Percentiles rank a stretch among this genome's conserved stretches.
These are phyloP conservation scores for Sordariomycetes sp. DNA, from an alignment of 2,329 filamentous ascomycete genomes.

Conservation along the genomic window DNA sequence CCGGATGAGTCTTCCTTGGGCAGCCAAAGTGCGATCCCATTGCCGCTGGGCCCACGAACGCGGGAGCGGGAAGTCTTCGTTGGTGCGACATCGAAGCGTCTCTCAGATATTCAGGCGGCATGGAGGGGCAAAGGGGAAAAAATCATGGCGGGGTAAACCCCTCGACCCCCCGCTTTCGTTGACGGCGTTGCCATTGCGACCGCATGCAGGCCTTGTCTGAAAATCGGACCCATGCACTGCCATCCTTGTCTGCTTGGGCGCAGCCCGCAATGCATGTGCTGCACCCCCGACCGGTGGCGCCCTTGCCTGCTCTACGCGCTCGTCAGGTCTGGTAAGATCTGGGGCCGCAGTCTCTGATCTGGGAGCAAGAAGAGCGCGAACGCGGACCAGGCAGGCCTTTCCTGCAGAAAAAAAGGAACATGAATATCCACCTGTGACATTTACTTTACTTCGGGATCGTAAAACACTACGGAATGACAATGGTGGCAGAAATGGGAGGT, in stretches of 20 bases:
- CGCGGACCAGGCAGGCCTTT: too few species aligned
- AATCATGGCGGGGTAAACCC: conserved; percentile 3
- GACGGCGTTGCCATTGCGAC: neutral
- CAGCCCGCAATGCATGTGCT: neutral
- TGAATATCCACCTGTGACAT: too few species aligned
- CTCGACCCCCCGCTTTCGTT: neutral
- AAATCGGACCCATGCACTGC: neutral
- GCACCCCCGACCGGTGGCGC: neutral
- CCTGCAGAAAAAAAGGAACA: too few species aligned
- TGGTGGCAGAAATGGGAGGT: too few species aligned
- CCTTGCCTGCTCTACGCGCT: neutral
- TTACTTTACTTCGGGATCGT: too few species aligned
- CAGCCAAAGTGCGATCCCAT: neutral
- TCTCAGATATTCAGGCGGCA: neutral
- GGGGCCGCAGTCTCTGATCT: too few species aligned
- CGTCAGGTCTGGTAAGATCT: neutral
- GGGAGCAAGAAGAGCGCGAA: too few species aligned
- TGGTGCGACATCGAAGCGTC: neutral
- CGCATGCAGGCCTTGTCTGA: neutral
- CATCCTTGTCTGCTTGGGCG: neutral
- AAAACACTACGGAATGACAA: too few species aligned
- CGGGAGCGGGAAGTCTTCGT: neutral
- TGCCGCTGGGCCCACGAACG: neutral
- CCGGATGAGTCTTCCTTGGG: neutral
- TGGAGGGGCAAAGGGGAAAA: conserved; percentile 4